Base-by-base conservation (phyloP, 495 filamentous ascomycete species). In the Trypethelium eluteriae region DNA sequence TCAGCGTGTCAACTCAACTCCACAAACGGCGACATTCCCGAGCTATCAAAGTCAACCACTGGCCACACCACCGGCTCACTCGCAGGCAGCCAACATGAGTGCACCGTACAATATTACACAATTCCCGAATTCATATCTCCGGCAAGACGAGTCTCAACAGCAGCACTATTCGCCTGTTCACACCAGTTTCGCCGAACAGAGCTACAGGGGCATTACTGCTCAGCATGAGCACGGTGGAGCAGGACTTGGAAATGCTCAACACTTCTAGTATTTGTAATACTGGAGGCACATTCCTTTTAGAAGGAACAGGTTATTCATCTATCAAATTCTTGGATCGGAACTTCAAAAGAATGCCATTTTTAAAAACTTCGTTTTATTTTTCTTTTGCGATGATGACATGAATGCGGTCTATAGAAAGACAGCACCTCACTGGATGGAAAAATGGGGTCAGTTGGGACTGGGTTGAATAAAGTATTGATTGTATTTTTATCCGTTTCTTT, bases 11-110 rank as follows among this genome's bases (percentile, higher is more conserved):
- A 38, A 66, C 39, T 69, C 64, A 16, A 70, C 65, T 12, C 74
- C 74, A 2, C 74, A 75, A 59, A 75, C 74, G 6, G 72, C 74
- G 4, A 74, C 71, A 7, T 75, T 71, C 59, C 72, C 73, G 2
- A 75, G 67, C 38, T 75, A 75, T 57, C 67, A 69, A n/a, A 69
- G 70, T 57, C 72, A 70, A 32, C 74, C 74, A 18, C 72, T 75
- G 34, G 53, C 53, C 2, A 62, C 68, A 2, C 68, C 72, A 36
- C 73, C 72, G 32, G 68, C 73, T 57, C 68, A 70, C 67, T 70
- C 61, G 39, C 67, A 70, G 2, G 69, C 70, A 61, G 67, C 70
- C 7, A 70, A 74, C 34, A 63, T 75, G 62, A 74, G 72, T 39
- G 74, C 74, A 32, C 74, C 74, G 18, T 72, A 75, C 44, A 72